A percentile compares a stretch with the other conserved stretches of the same genome.
These are phyloP conservation scores for Candida coquimbonensis DNA, from an alignment of 805 yeast species.

Conservation along the genomic window DNA sequence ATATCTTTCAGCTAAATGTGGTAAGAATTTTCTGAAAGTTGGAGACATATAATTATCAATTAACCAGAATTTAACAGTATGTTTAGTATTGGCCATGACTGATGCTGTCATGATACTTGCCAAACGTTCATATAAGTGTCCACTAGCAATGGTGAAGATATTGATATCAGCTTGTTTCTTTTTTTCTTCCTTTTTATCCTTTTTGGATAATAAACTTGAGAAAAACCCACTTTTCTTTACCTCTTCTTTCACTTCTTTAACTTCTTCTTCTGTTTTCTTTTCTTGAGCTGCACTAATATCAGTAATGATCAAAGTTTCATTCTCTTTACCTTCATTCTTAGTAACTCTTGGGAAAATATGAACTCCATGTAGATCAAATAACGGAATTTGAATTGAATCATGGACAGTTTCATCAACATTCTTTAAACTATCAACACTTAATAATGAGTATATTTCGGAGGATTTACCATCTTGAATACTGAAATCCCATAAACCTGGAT, in stretches of 20 bases:
- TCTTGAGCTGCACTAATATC: slow-evolving; percentile 9
- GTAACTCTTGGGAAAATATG: slow-evolving; percentile 39
- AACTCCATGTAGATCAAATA: slow-evolving; percentile 40
- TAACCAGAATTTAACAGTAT: slow-evolving; percentile 77
- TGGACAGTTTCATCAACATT: background rate
- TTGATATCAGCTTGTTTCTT: slow-evolving; percentile 54
- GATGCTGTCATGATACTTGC: slow-evolving; percentile 75
- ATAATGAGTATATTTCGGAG: slow-evolving; percentile 33
- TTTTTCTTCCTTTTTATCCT: slow-evolving; percentile 2
- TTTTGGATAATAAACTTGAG: slow-evolving; percentile 9
- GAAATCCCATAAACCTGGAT: slow-evolving; percentile 67
- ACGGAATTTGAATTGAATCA: slow-evolving; percentile 24
- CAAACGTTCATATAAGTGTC: slow-evolving; percentile 70
- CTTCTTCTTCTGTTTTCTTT: background rate
- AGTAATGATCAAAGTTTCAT: slow-evolving; percentile 10
- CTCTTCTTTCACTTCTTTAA: background rate
- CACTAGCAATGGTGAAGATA: slow-evolving; percentile 78
- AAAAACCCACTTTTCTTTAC: slow-evolving; percentile 10
- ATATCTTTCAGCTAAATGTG: slow-evolving; percentile 46
- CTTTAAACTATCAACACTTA: slow-evolving; percentile 24
- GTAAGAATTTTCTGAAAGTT: slow-evolving; percentile 53
- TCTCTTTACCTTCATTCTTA: slow-evolving; percentile 34
- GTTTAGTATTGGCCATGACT: slow-evolving; percentile 57
- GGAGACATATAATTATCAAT: slow-evolving; percentile 77
- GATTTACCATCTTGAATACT: slow-evolving; percentile 37